Base-by-base conservation (phyloP, 495 filamentous ascomycete species). In the Diplogelasinospora grovesii region DNA sequence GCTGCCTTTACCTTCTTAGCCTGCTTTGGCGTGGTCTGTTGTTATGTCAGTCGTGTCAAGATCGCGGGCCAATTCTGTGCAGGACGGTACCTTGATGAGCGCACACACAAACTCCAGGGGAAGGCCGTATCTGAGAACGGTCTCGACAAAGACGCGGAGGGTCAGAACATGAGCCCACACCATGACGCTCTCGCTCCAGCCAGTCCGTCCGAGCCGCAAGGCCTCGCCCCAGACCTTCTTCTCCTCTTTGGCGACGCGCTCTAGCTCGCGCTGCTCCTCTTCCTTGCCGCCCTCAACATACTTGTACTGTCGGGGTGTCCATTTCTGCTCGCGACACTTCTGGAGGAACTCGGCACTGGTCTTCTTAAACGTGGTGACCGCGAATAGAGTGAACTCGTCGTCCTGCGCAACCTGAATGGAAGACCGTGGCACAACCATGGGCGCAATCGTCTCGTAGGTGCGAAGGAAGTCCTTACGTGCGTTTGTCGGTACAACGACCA, bases 71-170 rank as follows among this genome's bases (percentile, higher is more conserved):
- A 18, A n/a, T 5, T 7, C 15, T 5, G 5, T 14, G 3, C 5
- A 7, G 13, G n/a, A 9, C n/a, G 6, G 66, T 78, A 96, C 90
- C 79, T 82, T 74, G 37, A 96, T 66, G 34, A 96, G 64, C 35
- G 78, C 87, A 48, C 79, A 85, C 31, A 94, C 82, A 68, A 87
- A 96, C 52, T 87, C 81, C 50, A 94, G 60, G 22, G 92, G 92
- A 46, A 98, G 57, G 5, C 92, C 92, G 60, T 97, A 98, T 46
- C 92, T 76, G 56, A 97, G 67, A 14, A 97, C 89, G 8, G 89
- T 95, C 73, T 98, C 92, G 14, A 98, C 92, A 61, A 96, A 98
- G 25, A 98, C 89, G 29, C 92, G 72, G 47, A 98, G 67, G 4
- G 89, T 83, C 56, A 96, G 70, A 11, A 92, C 85, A 60, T 97